phyloP scores from a whole-genome alignment of 257 asterid genomes.

The Cynanchum wilfordii region DNA sequence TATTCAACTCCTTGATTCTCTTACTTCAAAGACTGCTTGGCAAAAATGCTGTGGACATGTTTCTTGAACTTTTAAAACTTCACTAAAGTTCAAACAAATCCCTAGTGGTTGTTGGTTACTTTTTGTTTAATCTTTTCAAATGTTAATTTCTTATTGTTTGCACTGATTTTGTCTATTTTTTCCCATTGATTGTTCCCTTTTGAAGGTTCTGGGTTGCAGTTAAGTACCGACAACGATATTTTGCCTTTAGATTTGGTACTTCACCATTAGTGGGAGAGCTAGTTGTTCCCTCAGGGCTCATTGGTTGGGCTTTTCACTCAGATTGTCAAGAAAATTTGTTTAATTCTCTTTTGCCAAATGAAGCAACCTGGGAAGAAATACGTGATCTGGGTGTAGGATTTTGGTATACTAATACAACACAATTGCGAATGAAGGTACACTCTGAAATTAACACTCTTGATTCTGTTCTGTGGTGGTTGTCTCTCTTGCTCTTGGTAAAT shows the following conservation, averaged over 20 bases:
- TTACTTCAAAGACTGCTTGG: no score
- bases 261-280: slow-evolving; percentile 54
- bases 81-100: slow-evolving; percentile 4
- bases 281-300: slow-evolving; percentile 54
- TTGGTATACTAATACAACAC: slow-evolving; percentile 78
- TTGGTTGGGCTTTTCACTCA: slow-evolving; percentile 95
- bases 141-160: not conserved
- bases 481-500: slow-evolving; percentile 12
- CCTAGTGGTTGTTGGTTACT: not conserved
- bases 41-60: no score
- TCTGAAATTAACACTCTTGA: slow-evolving; percentile 21
- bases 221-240: slow-evolving; percentile 64
- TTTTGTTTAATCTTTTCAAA: not conserved
- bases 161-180: slow-evolving; percentile 5
- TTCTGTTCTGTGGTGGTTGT: slow-evolving; percentile 10
- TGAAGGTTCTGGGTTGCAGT: slow-evolving; percentile 90
- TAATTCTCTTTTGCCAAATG: slow-evolving; percentile 65
- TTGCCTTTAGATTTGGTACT: slow-evolving; percentile 53
- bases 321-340: slow-evolving; percentile 89
- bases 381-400: slow-evolving; percentile 81
- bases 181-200: slow-evolving; percentile 18
- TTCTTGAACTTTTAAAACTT: not conserved
- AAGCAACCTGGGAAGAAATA: slow-evolving; percentile 95
- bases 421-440: slow-evolving; percentile 74
- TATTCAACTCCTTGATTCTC: not conserved